Percentiles rank a stretch among this genome's conserved stretches.
Conservation (phyloP, 179 eudicot species). For the Carnegiea gigantea region DNA sequence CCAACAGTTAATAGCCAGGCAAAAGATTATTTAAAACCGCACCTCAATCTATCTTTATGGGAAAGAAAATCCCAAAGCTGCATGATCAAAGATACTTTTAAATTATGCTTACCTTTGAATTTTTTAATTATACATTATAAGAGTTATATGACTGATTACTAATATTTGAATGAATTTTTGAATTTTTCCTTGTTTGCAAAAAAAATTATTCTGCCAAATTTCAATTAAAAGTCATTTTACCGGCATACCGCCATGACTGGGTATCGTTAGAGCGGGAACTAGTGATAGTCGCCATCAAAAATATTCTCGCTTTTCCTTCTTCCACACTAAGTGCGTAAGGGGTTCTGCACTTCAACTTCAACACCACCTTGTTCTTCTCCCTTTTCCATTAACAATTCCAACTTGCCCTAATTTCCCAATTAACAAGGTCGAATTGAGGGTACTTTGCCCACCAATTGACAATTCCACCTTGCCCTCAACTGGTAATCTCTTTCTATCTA, state of each 20-base stretch:
- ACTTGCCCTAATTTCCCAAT: neutral
- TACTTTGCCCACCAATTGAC: neutral
- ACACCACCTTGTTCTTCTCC: constrained; percentile 29
- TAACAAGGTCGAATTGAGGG: neutral
- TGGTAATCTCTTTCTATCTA: neutral
- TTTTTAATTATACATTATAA: no score
- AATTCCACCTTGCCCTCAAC: neutral
- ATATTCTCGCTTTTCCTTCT: neutral
- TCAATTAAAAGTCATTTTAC: neutral
- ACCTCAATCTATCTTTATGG: no score
- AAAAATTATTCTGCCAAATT: neutral
- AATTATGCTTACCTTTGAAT: no score
- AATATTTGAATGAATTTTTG: no score
- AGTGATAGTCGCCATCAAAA: neutral
- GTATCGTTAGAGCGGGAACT: neutral
- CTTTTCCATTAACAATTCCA: neutral
- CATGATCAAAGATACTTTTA: no score
- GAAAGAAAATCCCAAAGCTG: no score
- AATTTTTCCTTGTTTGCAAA: no score
- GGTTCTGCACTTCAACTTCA: neutral
- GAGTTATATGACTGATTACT: no score
- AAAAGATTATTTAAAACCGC: no score
- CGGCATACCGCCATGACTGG: neutral
- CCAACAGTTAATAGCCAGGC: no score
- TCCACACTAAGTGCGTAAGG: neutral